A percentile compares a stretch with the other conserved stretches of the same genome.
phyloP scores from a whole-genome alignment of 2,329 filamentous ascomycete genomes.

The Hymenoscyphus fraxineus region DNA sequence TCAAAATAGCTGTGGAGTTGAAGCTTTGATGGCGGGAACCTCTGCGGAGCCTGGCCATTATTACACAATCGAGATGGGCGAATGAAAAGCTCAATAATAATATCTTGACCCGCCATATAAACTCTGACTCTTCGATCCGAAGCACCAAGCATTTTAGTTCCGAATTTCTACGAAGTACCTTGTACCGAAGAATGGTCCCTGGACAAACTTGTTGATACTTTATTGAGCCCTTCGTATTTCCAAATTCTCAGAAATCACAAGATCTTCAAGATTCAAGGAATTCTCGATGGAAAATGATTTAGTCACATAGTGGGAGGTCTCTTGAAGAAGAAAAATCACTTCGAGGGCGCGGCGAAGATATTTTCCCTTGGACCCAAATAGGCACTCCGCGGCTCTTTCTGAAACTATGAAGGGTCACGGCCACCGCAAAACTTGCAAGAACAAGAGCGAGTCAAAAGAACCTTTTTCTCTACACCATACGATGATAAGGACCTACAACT shows the following conservation, averaged over 20 bases:
- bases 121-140: background rate
- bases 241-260: too few relatives aligned
- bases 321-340: background rate
- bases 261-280: too few relatives aligned
- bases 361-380: background rate
- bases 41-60: background rate
- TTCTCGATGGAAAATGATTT: background rate
- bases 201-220: background rate
- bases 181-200: background rate
- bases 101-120: background rate
- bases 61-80: background rate
- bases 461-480: background rate
- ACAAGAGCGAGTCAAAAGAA: background rate
- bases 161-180: too few relatives aligned
- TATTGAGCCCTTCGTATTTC: background rate
- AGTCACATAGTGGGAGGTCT: background rate
- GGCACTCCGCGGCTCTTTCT: background rate
- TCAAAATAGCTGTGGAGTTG: background rate
- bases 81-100: background rate
- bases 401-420: background rate
- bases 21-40: conserved; percentile 2
- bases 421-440: background rate
- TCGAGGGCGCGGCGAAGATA: background rate
- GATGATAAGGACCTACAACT: too few relatives aligned
- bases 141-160: background rate